Percentiles rank a stretch among this genome's conserved stretches.
Conservation (phyloP, 1,284 basidiomycete species). For the Coniferiporia sulphurascens region DNA sequence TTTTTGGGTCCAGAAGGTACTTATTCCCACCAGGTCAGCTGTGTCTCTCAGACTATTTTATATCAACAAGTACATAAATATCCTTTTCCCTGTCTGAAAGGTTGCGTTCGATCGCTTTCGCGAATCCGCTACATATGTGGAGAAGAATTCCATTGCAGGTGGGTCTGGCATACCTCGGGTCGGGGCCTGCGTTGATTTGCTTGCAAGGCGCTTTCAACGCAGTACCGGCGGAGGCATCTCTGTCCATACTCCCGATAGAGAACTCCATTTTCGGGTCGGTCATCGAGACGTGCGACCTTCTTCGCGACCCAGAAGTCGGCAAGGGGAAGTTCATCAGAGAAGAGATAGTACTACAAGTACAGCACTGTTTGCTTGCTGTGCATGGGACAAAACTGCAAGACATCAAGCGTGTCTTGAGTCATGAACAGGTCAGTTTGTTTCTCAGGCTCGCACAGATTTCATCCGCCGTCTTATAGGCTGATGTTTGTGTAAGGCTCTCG, state of each 20-base stretch:
- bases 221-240: slow-evolving; percentile 36
- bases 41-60: neutral
- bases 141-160: slow-evolving; percentile 54
- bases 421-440: slow-evolving; percentile 56
- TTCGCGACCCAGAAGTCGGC: slow-evolving; percentile 42
- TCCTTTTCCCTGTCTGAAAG: slow-evolving; percentile 31
- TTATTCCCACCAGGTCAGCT: slow-evolving; percentile 68
- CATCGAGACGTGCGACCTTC: slow-evolving; percentile 63
- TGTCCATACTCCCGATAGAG: slow-evolving; percentile 69
- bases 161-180: slow-evolving; percentile 4
- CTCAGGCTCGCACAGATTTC: slow-evolving; percentile 1
- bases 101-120: slow-evolving; percentile 58
- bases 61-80: neutral
- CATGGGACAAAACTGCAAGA: slow-evolving; percentile 47
- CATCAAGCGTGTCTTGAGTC: slow-evolving; percentile 58
- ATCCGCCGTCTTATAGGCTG: slow-evolving; percentile 1
- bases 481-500: slow-evolving; percentile 51
- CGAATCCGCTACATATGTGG: slow-evolving; percentile 43
- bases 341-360: slow-evolving; percentile 52
- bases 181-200: neutral
- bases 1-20: slow-evolving; percentile 72
- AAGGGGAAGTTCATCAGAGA: slow-evolving; percentile 48
- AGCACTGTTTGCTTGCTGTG: slow-evolving; percentile 62
- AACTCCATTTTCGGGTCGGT: slow-evolving; percentile 73
- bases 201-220: slow-evolving; percentile 50